A percentile compares a stretch with the other conserved stretches of the same genome.
phyloP scores from a whole-genome alignment of 495 filamentous ascomycete species.

The Bombardia bombarda region DNA sequence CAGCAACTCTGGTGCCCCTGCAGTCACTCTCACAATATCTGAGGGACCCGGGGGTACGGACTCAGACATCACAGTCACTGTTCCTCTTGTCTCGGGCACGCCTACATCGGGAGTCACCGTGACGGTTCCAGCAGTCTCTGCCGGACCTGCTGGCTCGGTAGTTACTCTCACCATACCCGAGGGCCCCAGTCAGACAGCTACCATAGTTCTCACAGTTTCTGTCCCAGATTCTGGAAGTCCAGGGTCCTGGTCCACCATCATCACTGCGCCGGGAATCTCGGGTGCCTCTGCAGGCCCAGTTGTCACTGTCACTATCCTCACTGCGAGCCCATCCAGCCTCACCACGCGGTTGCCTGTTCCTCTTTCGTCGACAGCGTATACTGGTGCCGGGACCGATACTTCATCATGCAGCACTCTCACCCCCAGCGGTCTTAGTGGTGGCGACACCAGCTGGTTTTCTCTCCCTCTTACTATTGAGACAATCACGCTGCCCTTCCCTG shows the following conservation, averaged over 20 bases:
- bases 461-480: constrained; percentile 7
- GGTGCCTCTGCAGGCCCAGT: constrained; percentile 3
- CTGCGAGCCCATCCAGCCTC: background rate
- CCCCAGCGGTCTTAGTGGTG: background rate
- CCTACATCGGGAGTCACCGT: constrained; percentile 5
- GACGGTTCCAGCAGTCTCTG: constrained; percentile 2
- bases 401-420: background rate
- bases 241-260: constrained; percentile 11
- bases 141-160: constrained; percentile 6
- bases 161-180: constrained; percentile 19
- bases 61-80: constrained; percentile 6
- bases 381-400: background rate
- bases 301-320: constrained; percentile 11
- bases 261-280: constrained; percentile 4
- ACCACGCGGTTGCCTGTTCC: constrained; percentile 4
- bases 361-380: background rate
- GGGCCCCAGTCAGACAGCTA: constrained; percentile 13
- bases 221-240: constrained; percentile 8
- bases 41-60: background rate
- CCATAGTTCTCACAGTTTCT: constrained; percentile 17
- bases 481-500: constrained; percentile 3
- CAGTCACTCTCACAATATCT: constrained; percentile 6
- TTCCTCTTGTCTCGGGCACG: background rate
- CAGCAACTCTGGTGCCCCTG: constrained; percentile 1
- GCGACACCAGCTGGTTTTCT: background rate